Base-by-base conservation (phyloP, 768 basidiomycete genomes). In the Leucocoprinus birnbaumii region DNA sequence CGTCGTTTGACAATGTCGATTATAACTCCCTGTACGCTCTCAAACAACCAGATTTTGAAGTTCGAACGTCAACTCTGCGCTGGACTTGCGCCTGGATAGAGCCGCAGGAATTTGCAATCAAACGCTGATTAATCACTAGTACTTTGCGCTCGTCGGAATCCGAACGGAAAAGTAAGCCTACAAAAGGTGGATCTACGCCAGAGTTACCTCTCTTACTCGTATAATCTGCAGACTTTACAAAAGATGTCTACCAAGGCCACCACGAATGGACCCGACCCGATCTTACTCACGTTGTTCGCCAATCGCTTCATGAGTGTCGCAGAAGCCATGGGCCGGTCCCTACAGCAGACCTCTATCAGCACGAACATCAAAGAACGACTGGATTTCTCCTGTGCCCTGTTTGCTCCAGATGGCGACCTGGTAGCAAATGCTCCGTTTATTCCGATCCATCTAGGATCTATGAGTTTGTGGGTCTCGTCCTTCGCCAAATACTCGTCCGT, bases 231-330 rank as follows among this genome's bases (percentile, higher is more conserved):
- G 18, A 34, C 51, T 35, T 52, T 52, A 49, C n/a, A 54, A 49
- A 35, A 57, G 55, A 51, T 38, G 8, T 38, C 38, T 13, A 38
- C 38, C 38, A 48, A 34, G 47, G 8, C 47, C 19, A 18, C 27
- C 21, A 11, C 34, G 46, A 72, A 77, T 63, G 80, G 78, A 16
- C 86, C 91, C 10, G 94, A 96, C 66, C 90, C 92, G 0, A 91
- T 95, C 59, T 74, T 94, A 26, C 77, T 97, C 44, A 92, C 93
- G 1, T 82, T 98, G 49, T 98, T 97, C 63, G 91, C 93, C 10
- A 95, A 97, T 64, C 89, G 95, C 42, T 95, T 98, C 73, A 98
- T 98, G 95, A 91, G 91, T 62, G 91, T 98, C 18, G 94, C 94
- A 8, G 94, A 96, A 66, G 94, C 94, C 9, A 97, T 96, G 94